Evolutionary conservation across 2,329 filamentous ascomycete genomes (phyloP).

Genomic region (Emergomyces africanus): DNA sequence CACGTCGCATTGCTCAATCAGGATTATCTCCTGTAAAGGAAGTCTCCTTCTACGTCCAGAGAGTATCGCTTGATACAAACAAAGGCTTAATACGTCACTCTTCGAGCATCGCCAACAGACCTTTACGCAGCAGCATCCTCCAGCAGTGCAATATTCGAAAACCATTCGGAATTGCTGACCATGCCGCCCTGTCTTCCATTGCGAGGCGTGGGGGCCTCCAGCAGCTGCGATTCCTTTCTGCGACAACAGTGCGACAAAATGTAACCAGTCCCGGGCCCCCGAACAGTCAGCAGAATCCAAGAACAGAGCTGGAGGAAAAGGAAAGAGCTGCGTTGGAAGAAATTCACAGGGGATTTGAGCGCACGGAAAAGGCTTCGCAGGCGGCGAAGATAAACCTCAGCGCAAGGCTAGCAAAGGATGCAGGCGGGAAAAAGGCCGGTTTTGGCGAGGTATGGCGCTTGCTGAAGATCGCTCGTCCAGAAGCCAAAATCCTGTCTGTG

Average conservation of each 20-base stretch:
- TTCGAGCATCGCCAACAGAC: constrained; percentile 14
- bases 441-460: constrained; percentile 71
- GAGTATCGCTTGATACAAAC: neutral
- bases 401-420: constrained; percentile 73
- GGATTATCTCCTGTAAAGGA: constrained; percentile 1
- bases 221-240: constrained; percentile 18
- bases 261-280: neutral
- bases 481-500: constrained; percentile 60
- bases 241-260: constrained; percentile 8
- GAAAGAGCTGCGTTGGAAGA: constrained; percentile 28
- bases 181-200: constrained; percentile 5
- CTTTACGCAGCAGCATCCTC: constrained; percentile 6
- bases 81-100: constrained; percentile 13
- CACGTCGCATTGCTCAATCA: constrained; percentile 15
- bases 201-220: constrained; percentile 6
- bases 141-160: constrained; percentile 3
- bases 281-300: neutral
- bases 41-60: neutral
- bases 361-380: constrained; percentile 71
- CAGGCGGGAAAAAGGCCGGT: constrained; percentile 42
- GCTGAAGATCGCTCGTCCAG: constrained; percentile 77
- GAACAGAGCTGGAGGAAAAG: constrained; percentile 13
- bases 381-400: constrained; percentile 83
- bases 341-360: constrained; percentile 50
- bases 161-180: constrained; percentile 10